Conservation (phyloP, 768 basidiomycete genomes). For the Leccinum olivaceopallidum region DNA sequence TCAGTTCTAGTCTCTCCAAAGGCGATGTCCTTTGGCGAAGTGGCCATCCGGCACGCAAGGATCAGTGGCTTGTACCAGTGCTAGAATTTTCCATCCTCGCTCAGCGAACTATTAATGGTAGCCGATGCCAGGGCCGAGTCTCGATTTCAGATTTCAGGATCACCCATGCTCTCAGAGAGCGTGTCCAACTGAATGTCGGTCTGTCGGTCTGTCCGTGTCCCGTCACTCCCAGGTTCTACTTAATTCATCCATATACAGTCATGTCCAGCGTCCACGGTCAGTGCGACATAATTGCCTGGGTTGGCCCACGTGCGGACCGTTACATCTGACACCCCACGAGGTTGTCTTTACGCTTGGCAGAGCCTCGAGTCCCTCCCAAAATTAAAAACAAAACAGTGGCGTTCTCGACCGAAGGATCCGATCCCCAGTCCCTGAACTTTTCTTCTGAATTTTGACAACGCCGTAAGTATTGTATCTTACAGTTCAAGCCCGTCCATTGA, state of each 20-base stretch:
- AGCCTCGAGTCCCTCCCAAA: background rate
- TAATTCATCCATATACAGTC: background rate
- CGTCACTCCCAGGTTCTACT: background rate
- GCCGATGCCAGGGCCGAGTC: background rate
- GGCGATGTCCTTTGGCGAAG: background rate
- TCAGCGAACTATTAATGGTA: background rate
- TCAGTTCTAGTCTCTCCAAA: background rate
- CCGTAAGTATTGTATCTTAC: background rate
- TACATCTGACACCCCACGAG: slow-evolving; percentile 19
- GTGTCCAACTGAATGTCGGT: background rate
- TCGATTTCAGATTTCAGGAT: background rate
- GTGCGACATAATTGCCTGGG: background rate
- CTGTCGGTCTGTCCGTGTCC: background rate
- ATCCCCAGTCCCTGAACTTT: slow-evolving; percentile 8
- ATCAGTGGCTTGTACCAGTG: background rate
- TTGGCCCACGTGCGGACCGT: background rate
- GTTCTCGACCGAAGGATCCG: background rate
- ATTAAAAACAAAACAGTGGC: background rate
- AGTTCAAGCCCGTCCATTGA: background rate
- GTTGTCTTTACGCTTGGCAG: background rate
- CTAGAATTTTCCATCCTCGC: background rate
- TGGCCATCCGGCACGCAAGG: background rate
- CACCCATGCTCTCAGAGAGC: background rate
- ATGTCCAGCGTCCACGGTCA: background rate
- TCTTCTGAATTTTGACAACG: background rate